Conservation (phyloP, 805 yeast genomes). For the Jamesozyma rosinii region DNA sequence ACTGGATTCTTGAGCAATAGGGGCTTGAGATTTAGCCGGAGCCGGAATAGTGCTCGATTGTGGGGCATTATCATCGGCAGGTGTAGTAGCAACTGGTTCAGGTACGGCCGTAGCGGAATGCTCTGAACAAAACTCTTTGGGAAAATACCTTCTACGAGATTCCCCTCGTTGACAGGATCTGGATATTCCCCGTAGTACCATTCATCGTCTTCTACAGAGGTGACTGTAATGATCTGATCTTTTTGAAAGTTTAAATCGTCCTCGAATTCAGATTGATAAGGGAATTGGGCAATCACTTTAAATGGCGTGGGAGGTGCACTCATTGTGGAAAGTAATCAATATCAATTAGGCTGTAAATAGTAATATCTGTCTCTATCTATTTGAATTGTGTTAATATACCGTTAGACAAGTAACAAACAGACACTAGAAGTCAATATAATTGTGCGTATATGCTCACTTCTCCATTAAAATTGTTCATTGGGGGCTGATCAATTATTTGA, state of each 20-base stretch:
- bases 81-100: background rate
- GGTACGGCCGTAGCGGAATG: background rate
- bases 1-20: background rate
- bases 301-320: slow-evolving; percentile 42
- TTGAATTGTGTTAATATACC: too few species aligned
- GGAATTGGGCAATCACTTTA: slow-evolving; percentile 56
- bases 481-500: too few species aligned
- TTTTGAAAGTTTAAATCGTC: slow-evolving; percentile 71
- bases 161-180: slow-evolving; percentile 35
- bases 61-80: background rate
- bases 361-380: too few species aligned
- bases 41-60: background rate
- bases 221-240: slow-evolving; percentile 66
- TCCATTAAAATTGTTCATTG: too few species aligned
- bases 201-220: slow-evolving; percentile 77
- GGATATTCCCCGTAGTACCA: slow-evolving; percentile 73
- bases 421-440: too few species aligned
- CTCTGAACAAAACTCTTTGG: slow-evolving; percentile 67
- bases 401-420: too few species aligned
- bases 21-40: background rate
- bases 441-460: too few species aligned
- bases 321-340: slow-evolving; percentile 9
- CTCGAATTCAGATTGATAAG: slow-evolving; percentile 60
- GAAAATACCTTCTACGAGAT: slow-evolving; percentile 58
- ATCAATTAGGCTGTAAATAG: background rate